Conservation (phyloP, 495 filamentous ascomycete genomes). For the Penicillium goetzii region DNA sequence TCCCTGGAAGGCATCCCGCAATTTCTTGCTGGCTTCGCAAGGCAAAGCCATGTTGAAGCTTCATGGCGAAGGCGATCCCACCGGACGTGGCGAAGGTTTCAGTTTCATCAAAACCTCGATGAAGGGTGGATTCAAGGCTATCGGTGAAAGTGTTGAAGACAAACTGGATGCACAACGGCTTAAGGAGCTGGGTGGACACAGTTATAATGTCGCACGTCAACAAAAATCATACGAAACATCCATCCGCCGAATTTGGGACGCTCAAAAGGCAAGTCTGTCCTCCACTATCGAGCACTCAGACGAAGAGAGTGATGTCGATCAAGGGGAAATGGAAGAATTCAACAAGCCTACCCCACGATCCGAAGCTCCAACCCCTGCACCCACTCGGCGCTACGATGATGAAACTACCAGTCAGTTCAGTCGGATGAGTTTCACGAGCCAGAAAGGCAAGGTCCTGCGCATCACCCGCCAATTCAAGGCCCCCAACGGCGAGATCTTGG, state of each 20-base stretch:
- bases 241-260: constrained; percentile 86
- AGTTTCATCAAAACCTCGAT: constrained; percentile 96
- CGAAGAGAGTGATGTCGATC: constrained; percentile 66
- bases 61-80: constrained; percentile 94
- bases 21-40: constrained; percentile 89
- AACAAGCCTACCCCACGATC: constrained; percentile 64
- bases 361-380: constrained; percentile 61
- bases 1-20: constrained; percentile 92
- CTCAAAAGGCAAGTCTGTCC: constrained; percentile 77
- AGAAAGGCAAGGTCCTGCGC: constrained; percentile 69
- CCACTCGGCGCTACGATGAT: constrained; percentile 60
- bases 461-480: constrained; percentile 71
- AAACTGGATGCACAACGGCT: constrained; percentile 80
- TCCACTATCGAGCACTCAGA: constrained; percentile 66
- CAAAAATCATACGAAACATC: constrained; percentile 86
- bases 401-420: constrained; percentile 89
- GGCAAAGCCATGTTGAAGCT: constrained; percentile 97
- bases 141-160: constrained; percentile 84
- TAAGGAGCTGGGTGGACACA: constrained; percentile 91
- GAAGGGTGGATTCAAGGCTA: constrained; percentile 95
- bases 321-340: constrained; percentile 66
- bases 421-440: constrained; percentile 69
- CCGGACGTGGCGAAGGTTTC: constrained; percentile 88
- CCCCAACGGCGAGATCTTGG: constrained; percentile 63
- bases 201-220: constrained; percentile 94